phyloP scores from a whole-genome alignment of 2,329 filamentous ascomycete genomes.

The Hymenoscyphus linearis region DNA sequence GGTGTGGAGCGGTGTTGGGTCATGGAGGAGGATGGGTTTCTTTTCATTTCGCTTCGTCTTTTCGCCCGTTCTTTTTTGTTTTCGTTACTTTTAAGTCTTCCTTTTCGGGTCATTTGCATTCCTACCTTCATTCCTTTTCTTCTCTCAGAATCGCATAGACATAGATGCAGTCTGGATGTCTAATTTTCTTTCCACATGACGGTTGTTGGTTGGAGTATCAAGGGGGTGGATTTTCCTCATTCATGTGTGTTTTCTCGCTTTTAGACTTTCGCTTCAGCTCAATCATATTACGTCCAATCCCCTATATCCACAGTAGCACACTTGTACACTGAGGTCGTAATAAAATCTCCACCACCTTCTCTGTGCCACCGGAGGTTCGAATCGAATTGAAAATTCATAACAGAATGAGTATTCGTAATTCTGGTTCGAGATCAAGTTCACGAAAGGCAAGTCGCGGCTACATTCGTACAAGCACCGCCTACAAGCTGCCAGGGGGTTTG shows the following conservation, averaged over 20 bases:
- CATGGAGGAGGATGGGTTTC: neutral
- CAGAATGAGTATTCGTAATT: no score
- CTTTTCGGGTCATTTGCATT: neutral
- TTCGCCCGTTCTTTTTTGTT: neutral
- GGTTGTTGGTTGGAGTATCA: neutral
- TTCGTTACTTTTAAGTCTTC: neutral
- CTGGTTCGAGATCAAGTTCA: neutral
- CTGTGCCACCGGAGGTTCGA: no score
- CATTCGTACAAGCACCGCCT: neutral
- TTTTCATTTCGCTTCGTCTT: neutral
- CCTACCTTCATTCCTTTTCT: neutral
- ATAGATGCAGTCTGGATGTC: neutral
- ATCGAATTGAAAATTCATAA: no score
- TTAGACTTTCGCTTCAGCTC: neutral
- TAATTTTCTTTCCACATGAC: neutral
- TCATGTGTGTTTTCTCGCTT: neutral
- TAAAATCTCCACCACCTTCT: no score
- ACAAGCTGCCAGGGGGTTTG: neutral
- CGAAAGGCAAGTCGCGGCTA: neutral
- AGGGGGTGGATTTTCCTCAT: neutral
- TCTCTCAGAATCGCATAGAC: neutral
- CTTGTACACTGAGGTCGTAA: no score
- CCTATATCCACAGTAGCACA: neutral
- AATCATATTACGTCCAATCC: neutral
- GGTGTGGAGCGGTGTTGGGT: no score